A percentile compares a stretch with the other conserved stretches of the same genome.
phyloP scores from a whole-genome alignment of 129 eudicot species.

The Tagetes erecta region DNA sequence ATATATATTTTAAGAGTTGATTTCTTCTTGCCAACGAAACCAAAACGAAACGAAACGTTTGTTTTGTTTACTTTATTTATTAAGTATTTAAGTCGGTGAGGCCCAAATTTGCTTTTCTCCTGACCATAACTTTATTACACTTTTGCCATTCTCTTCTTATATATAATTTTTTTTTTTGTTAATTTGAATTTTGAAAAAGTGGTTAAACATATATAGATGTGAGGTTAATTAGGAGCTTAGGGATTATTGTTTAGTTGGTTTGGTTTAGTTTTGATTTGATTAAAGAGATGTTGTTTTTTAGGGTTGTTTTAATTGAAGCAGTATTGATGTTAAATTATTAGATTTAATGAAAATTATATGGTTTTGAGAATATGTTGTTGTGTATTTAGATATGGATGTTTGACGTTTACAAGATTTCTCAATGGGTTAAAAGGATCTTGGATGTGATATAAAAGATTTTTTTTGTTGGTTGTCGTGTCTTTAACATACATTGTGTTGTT shows the following conservation, averaged over 20 bases:
- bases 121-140: constrained; percentile 31
- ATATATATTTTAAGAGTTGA: constrained; percentile 20
- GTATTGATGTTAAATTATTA: no score
- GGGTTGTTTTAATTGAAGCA: no score
- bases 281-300: no score
- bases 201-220: not conserved
- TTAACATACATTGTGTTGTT: no score
- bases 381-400: no score
- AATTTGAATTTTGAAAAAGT: not conserved
- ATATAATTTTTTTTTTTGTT: not conserved
- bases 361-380: no score
- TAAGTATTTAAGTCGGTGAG: constrained; percentile 31
- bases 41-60: constrained; percentile 28
- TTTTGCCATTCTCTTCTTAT: constrained; percentile 4
- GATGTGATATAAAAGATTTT: no score
- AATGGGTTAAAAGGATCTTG: no score
- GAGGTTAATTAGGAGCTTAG: not conserved
- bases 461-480: no score
- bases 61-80: not conserved
- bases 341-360: no score
- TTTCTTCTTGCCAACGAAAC: constrained; percentile 38
- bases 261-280: not conserved
- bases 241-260: not conserved
- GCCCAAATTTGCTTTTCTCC: constrained; percentile 30
- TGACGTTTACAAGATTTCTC: no score